These are phyloP conservation scores for Silybum marianum DNA, from an alignment of 129 eudicot species.

Conservation along the genomic window DNA sequence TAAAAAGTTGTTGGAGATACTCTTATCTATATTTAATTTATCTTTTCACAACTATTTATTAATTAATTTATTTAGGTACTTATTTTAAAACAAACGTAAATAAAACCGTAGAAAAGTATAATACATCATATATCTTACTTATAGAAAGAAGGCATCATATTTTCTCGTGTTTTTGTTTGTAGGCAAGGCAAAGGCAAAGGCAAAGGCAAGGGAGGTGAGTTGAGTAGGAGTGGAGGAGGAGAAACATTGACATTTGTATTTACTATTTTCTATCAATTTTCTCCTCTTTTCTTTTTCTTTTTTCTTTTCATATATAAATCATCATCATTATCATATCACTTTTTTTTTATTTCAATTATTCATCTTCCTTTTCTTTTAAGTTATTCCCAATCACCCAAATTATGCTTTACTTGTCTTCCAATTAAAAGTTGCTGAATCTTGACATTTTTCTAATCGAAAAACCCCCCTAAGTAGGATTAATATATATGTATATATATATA, in stretches of 20 bases:
- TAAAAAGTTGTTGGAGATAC: too few relatives aligned
- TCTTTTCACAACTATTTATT: too few relatives aligned
- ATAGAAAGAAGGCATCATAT: neutral
- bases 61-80: too few relatives aligned
- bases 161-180: neutral
- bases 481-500: too few relatives aligned
- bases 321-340: neutral
- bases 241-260: neutral
- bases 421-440: neutral
- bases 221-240: neutral
- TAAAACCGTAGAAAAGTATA: too few relatives aligned
- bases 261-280: conserved; percentile 1
- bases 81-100: too few relatives aligned
- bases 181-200: neutral
- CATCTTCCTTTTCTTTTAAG: neutral
- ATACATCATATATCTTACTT: neutral
- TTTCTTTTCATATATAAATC: neutral
- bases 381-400: neutral
- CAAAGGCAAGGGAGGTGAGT: neutral
- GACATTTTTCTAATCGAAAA: too few relatives aligned
- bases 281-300: neutral
- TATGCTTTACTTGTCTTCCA: neutral
- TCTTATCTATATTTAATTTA: too few relatives aligned
- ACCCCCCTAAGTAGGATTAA: too few relatives aligned
- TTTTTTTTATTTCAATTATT: neutral